These are phyloP conservation scores for Arachnomyces sp. DNA, from an alignment of 2,329 filamentous ascomycete genomes.

Conservation along the genomic window DNA sequence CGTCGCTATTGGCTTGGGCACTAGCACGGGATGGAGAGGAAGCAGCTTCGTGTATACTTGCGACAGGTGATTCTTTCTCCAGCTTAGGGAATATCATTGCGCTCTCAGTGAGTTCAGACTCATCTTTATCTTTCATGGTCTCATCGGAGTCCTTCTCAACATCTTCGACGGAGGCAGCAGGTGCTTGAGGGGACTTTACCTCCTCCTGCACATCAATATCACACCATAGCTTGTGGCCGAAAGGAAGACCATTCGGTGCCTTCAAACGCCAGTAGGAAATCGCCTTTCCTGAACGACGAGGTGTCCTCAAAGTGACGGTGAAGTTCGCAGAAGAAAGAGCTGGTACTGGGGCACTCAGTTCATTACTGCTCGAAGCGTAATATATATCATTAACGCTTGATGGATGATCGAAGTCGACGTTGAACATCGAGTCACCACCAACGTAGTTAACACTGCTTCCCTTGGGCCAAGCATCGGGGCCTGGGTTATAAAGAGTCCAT, in stretches of 20 bases:
- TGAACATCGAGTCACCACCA: slow-evolving; percentile 94
- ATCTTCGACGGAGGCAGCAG: slow-evolving; percentile 24
- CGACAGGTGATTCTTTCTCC: slow-evolving; percentile 81
- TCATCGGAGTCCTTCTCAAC: slow-evolving; percentile 22
- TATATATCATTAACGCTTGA: slow-evolving; percentile 70
- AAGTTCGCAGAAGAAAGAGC: slow-evolving; percentile 73
- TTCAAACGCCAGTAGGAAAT: slow-evolving; percentile 98
- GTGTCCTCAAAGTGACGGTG: slow-evolving; percentile 76
- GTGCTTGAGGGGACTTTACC: not conserved
- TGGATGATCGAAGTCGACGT: slow-evolving; percentile 71
- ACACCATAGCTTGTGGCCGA: slow-evolving; percentile 93
- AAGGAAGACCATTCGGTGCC: slow-evolving; percentile 68
- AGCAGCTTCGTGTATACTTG: slow-evolving; percentile 62
- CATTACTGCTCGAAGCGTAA: slow-evolving; percentile 74
- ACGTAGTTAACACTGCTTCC: slow-evolving; percentile 88
- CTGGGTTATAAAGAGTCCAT: slow-evolving; percentile 85
- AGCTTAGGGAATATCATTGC: slow-evolving; percentile 96
- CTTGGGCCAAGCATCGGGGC: slow-evolving; percentile 70
- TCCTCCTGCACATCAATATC: slow-evolving; percentile 61
- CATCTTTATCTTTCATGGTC: slow-evolving; percentile 27
- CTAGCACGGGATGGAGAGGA: slow-evolving; percentile 23
- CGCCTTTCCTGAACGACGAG: slow-evolving; percentile 64
- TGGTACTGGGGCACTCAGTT: slow-evolving; percentile 60
- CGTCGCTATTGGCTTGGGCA: slow-evolving; percentile 39
- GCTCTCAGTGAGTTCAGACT: slow-evolving; percentile 42